These are phyloP conservation scores for Bacidia gigantensis DNA, from an alignment of 495 filamentous ascomycete genomes.

Conservation along the genomic window DNA sequence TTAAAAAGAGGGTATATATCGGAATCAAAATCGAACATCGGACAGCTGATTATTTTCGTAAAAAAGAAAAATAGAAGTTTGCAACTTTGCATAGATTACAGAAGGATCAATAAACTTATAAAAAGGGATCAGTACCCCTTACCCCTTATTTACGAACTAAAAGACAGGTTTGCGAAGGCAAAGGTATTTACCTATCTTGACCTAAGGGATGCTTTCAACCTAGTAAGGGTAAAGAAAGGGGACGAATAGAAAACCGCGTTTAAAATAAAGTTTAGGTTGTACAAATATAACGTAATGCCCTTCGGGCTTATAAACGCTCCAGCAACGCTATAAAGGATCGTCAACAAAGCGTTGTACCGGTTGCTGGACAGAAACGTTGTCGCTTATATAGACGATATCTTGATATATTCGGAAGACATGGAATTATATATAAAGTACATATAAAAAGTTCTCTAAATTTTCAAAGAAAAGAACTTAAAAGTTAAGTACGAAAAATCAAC, in stretches of 20 bases:
- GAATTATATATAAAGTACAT: constrained; percentile 18
- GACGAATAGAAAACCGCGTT: constrained; percentile 17
- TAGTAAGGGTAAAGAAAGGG: constrained; percentile 9
- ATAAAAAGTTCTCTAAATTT: constrained; percentile 8
- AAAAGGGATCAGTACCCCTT: constrained; percentile 14
- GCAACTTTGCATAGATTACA: constrained; percentile 13
- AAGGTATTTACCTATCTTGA: constrained; percentile 17
- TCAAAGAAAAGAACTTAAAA: constrained; percentile 12
- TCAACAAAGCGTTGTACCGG: constrained; percentile 20
- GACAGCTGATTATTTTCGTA: constrained; percentile 2
- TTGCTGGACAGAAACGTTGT: constrained; percentile 19
- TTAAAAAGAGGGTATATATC: constrained; percentile 4
- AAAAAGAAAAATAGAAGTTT: constrained; percentile 8
- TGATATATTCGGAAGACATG: constrained; percentile 17
- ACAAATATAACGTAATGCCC: constrained; percentile 23
- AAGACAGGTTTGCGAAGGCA: constrained; percentile 3
- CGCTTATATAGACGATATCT: constrained; percentile 20
- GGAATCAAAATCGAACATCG: background rate
- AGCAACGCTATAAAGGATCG: constrained; percentile 20
- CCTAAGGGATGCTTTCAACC: constrained; percentile 16
- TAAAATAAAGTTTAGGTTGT: background rate
- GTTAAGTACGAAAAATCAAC: constrained; percentile 20
- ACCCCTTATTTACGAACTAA: constrained; percentile 7
- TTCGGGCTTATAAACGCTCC: constrained; percentile 22
- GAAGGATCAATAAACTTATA: constrained; percentile 12